These are phyloP conservation scores for Diplodia mutila DNA, from an alignment of 2,329 filamentous ascomycete species.

Conservation along the genomic window DNA sequence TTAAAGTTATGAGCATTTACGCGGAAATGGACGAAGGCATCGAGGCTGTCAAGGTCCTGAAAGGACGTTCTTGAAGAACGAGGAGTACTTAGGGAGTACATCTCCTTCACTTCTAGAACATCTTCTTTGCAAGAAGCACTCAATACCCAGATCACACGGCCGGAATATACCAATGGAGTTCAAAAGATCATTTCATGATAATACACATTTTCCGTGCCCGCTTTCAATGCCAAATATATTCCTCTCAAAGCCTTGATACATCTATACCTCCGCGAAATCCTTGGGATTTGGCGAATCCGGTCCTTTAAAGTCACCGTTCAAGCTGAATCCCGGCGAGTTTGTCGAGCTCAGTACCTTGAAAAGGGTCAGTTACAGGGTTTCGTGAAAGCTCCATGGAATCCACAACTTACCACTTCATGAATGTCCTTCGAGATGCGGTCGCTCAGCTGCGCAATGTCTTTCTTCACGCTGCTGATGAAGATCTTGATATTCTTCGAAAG, in stretches of 20 bases:
- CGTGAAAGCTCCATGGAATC: conserved; percentile 48
- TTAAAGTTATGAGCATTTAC: conserved; percentile 64
- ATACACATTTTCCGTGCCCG: conserved; percentile 37
- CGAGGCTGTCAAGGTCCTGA: conserved; percentile 59
- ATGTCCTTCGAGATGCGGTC: conserved; percentile 72
- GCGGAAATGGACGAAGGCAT: conserved; percentile 62
- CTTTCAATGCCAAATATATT: conserved; percentile 37
- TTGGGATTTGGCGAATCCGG: conserved; percentile 40
- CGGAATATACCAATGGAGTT: not conserved
- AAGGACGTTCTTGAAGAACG: conserved; percentile 46
- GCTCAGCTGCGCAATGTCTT: conserved; percentile 69
- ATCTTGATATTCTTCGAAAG: conserved; percentile 81
- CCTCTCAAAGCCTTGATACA: not conserved
- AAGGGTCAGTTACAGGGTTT: not conserved
- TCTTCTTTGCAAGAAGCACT: not conserved
- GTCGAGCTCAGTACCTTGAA: conserved; percentile 78
- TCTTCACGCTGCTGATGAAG: conserved; percentile 76
- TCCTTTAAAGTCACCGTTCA: conserved; percentile 77
- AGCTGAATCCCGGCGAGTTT: conserved; percentile 80
- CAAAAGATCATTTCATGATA: conserved; percentile 31
- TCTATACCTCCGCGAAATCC: conserved; percentile 35
- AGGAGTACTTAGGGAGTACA: not conserved
- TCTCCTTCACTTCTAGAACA: not conserved
- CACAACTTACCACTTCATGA: conserved; percentile 63
- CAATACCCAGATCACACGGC: conserved; percentile 3